Base-by-base conservation (phyloP, 495 filamentous ascomycete genomes). In the Thozetella sp. region DNA sequence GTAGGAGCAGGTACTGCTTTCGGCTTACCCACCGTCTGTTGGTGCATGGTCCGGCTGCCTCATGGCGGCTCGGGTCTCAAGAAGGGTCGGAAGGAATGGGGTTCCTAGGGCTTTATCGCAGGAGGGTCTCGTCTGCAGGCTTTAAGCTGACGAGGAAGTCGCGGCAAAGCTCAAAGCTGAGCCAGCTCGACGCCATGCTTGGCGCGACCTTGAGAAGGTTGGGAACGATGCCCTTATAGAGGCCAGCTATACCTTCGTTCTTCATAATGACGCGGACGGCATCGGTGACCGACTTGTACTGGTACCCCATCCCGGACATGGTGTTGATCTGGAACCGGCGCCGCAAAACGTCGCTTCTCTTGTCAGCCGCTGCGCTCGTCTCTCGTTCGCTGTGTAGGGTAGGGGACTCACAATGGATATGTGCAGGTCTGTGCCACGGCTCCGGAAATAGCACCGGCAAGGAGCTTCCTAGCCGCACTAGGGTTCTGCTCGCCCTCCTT, bases 261-360 rank as follows among this genome's bases (percentile, higher is more conserved):
- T 83, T 73, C 55, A 97, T 69, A 65, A 98, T 99, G 22, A 91
- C 82, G 48, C 79, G 83, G 51, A 99, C 77, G 3, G 95, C 95
- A 68, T 97, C 92, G 64, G 85, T 83, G 43, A 99, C 89, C 19
- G 86, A 88, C 64, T 87, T 92, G 77, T 99, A 99, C 71, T 93
- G 86, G 66, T 97, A 98, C 45, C 95, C 96, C 87, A 99, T 93
- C n/a, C 94, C 94, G 24, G 88, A 91, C 95, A 99, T 99, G 53
- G 93, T 98, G 70, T 99, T 99, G 76, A 99, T 96, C 65, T 99
- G 95, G 67, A 99, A 99, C 25, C 95, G 84, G 53, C 95, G 87
- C 19, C 95, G 90, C n/a, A 99, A 83, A 1, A 99, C 96, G 74
- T 97, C 93, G 68, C 93, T 96, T 59, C 11, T 1, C 2, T 27